These are phyloP conservation scores for Eimeria falciformis DNA, from an alignment of 169 alveolate species.

Conservation along the genomic window DNA sequence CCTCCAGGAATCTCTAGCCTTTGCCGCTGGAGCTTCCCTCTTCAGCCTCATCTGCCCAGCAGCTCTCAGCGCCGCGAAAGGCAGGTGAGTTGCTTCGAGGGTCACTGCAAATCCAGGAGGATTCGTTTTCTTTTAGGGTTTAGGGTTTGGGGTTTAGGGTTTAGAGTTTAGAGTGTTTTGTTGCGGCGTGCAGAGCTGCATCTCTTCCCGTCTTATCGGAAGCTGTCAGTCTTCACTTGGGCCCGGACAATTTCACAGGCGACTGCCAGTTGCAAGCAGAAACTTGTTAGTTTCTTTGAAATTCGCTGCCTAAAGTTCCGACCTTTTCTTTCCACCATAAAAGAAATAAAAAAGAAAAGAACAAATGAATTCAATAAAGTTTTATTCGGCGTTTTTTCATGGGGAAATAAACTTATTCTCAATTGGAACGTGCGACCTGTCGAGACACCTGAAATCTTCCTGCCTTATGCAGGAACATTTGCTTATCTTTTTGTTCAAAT, in stretches of 20 bases:
- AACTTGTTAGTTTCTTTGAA: too few species aligned
- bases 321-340: too few species aligned
- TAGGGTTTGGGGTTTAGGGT: conserved; percentile 7
- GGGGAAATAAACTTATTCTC: too few species aligned
- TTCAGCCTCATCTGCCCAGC: neutral
- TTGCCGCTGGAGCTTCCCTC: conserved; percentile 12
- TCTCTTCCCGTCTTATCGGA: conserved; percentile 14
- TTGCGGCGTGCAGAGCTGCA: neutral
- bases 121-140: neutral
- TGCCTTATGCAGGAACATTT: too few species aligned
- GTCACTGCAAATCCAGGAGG: neutral
- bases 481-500: too few species aligned
- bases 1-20: neutral
- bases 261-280: too few species aligned
- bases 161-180: neutral
- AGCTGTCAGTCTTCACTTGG: conserved; percentile 18
- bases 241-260: conserved; percentile 19
- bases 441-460: too few species aligned
- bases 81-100: conserved; percentile 3
- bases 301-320: too few species aligned
- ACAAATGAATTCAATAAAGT: too few species aligned
- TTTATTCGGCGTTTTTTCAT: too few species aligned
- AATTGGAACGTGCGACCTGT: too few species aligned
- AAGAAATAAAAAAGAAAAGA: too few species aligned
- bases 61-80: conserved; percentile 10